Conservation (phyloP, 2,329 filamentous ascomycete genomes). For the Phialophora tarda region DNA sequence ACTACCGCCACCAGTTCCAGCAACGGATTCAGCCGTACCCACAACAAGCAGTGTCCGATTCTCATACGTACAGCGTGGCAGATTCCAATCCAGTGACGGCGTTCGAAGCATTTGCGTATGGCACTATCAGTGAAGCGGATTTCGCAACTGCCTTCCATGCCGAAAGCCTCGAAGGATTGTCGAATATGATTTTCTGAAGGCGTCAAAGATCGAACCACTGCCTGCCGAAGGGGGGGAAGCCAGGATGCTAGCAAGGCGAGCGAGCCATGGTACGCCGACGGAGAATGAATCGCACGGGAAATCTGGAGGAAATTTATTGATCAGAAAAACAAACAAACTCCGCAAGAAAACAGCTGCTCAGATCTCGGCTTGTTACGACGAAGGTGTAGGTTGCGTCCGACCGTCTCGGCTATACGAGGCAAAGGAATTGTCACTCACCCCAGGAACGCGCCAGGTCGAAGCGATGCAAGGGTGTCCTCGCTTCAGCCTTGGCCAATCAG, state of each 20-base stretch:
- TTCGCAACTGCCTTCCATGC: constrained; percentile 30
- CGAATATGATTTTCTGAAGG: constrained; percentile 28
- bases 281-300: background rate
- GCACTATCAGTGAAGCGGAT: constrained; percentile 30
- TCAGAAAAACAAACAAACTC: background rate
- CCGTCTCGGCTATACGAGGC: background rate
- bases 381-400: no score
- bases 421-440: background rate
- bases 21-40: background rate
- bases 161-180: constrained; percentile 24
- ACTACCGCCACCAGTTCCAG: constrained; percentile 4
- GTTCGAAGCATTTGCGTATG: constrained; percentile 32
- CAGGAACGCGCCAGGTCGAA: background rate
- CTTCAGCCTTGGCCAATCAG: background rate
- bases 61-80: constrained; percentile 23
- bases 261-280: background rate
- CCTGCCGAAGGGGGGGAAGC: no score
- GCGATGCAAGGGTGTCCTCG: background rate
- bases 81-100: constrained; percentile 27
- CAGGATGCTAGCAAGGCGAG: background rate
- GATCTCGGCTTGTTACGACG: background rate
- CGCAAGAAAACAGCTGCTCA: background rate
- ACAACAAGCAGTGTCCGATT: constrained; percentile 16
- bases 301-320: background rate
- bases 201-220: background rate